Conservation (phyloP, 1,284 basidiomycete genomes). For the Cryptococcus sp. region DNA sequence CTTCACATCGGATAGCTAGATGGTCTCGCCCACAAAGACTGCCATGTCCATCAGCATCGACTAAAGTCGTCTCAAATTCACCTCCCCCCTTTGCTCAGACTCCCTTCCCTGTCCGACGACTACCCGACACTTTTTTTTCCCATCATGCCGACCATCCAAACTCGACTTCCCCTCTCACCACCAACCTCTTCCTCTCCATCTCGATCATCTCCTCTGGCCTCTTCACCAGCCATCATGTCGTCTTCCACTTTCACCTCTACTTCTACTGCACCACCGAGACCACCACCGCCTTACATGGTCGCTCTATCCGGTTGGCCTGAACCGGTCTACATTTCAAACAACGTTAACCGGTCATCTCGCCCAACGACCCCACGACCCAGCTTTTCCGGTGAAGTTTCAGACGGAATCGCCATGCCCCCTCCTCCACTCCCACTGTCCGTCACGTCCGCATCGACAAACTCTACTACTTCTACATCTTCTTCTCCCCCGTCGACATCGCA, state of each 20-base stretch:
- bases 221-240: not conserved
- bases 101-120: no score
- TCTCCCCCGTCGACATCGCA: no score
- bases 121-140: no score
- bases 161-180: not conserved
- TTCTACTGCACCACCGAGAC: not conserved
- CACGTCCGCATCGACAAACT: not conserved
- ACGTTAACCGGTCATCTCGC: constrained; percentile 1
- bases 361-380: not conserved
- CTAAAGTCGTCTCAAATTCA: no score
- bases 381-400: not conserved
- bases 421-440: not conserved
- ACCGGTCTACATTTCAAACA: constrained; percentile 24
- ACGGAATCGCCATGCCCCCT: not conserved
- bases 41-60: no score
- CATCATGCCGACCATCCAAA: not conserved
- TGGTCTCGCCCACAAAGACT: no score
- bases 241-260: no score
- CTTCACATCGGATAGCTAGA: no score
- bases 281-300: constrained; percentile 29
- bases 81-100: no score
- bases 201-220: not conserved
- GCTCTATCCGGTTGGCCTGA: constrained; percentile 37
- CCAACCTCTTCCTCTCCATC: not conserved
- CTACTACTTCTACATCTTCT: not conserved